A percentile compares a stretch with the other conserved stretches of the same genome.
phyloP scores from a whole-genome alignment of 2,329 filamentous ascomycete genomes.

The Didymella keratinophila region DNA sequence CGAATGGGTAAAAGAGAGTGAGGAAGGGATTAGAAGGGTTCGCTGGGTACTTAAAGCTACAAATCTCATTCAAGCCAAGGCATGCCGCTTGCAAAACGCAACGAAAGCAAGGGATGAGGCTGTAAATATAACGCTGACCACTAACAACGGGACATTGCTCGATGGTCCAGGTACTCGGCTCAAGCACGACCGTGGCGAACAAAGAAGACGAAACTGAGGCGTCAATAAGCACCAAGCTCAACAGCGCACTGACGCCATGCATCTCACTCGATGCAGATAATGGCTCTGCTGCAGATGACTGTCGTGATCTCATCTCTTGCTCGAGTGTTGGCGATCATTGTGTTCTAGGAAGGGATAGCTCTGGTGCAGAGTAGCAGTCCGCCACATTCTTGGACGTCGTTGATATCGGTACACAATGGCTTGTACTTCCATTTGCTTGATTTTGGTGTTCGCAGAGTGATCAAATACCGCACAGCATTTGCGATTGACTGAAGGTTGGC shows the following conservation, averaged over 20 bases:
- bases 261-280: too few relatives aligned
- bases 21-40: not conserved
- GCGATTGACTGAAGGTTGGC: not conserved
- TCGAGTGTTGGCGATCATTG: not conserved
- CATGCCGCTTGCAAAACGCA: not conserved
- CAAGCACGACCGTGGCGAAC: not conserved
- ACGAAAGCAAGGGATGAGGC: conserved; percentile 13
- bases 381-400: not conserved
- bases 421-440: not conserved
- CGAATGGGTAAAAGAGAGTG: not conserved
- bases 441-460: too few relatives aligned
- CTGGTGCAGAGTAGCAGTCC: not conserved
- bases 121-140: not conserved
- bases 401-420: not conserved
- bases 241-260: not conserved
- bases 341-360: not conserved
- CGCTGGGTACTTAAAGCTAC: conserved; percentile 1
- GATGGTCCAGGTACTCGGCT: not conserved
- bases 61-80: not conserved
- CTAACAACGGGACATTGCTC: not conserved
- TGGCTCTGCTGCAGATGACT: not conserved
- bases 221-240: not conserved
- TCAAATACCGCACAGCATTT: not conserved
- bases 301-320: not conserved
- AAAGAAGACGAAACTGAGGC: not conserved